Conservation (phyloP, 768 basidiomycete genomes). For the Fistulinella prunicolor region DNA sequence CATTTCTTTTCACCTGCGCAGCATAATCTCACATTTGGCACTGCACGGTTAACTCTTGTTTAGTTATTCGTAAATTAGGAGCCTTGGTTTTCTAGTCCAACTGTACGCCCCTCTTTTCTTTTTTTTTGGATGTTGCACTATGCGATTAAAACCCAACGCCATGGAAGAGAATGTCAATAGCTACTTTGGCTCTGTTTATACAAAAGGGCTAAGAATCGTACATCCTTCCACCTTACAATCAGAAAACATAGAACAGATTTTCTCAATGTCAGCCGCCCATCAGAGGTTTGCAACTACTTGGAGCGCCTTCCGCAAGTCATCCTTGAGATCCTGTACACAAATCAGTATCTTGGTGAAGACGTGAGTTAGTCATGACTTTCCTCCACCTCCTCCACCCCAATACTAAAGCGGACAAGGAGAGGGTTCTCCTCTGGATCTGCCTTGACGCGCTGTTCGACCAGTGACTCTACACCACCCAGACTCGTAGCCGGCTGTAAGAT, state of each 20-base stretch:
- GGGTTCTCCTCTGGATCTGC: constrained; percentile 67
- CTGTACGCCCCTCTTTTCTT: background rate
- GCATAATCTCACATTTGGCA: background rate
- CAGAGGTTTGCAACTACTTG: constrained; percentile 31
- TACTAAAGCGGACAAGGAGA: constrained; percentile 66
- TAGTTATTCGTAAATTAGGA: constrained; percentile 31
- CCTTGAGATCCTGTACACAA: constrained; percentile 61
- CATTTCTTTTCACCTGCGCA: background rate
- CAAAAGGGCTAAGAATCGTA: no score
- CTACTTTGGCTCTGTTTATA: no score
- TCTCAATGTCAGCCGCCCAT: no score
- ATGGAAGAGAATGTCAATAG: no score
- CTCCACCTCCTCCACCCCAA: constrained; percentile 81
- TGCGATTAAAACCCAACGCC: constrained; percentile 18
- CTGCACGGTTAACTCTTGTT: constrained; percentile 8
- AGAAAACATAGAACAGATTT: no score
- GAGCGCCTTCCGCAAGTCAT: constrained; percentile 62
- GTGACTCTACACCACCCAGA: constrained; percentile 82
- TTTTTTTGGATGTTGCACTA: constrained; percentile 3
- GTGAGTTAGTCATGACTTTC: constrained; percentile 34
- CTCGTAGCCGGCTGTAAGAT: constrained; percentile 69
- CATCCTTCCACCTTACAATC: no score
- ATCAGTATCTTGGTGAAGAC: constrained; percentile 9
- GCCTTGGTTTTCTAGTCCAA: background rate
- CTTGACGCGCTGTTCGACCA: constrained; percentile 68